Conservation (phyloP, 129 eudicot genomes). For the sunflower (Helianthus annuus) region DNA sequence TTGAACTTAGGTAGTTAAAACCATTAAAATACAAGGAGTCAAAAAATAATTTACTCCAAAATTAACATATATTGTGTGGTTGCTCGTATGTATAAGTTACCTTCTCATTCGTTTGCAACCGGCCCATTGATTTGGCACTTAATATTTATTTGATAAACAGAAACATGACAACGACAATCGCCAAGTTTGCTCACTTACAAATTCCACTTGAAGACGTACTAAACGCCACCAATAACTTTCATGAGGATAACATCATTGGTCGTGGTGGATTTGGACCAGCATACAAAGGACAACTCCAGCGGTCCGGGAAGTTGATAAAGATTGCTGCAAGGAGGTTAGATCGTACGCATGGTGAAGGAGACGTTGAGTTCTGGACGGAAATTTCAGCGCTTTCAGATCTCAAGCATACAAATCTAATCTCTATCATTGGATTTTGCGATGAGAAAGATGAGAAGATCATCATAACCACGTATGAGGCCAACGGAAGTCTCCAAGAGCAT, state of each 20-base stretch:
- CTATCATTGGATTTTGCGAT: neutral
- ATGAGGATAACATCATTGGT: neutral
- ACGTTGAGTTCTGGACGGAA: neutral
- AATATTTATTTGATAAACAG: neutral
- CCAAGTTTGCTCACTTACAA: neutral
- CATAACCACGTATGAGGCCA: neutral
- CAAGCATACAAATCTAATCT: conserved; percentile 5
- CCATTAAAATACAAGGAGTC: no score
- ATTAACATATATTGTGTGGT: neutral
- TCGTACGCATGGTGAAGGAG: neutral
- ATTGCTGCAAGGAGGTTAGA: neutral
- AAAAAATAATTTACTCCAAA: no score
- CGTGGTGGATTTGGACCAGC: neutral
- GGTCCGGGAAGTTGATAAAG: neutral
- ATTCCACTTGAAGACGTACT: neutral
- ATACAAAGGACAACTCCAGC: neutral
- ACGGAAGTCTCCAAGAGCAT: neutral
- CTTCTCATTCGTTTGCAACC: neutral
- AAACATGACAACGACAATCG: neutral
- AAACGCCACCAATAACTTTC: neutral
- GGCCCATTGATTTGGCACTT: neutral
- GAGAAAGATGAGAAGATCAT: conserved; percentile 4
- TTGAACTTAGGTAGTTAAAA: no score
- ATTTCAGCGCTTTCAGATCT: neutral
- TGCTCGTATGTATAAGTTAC: neutral